phyloP scores from a whole-genome alignment of 2,329 filamentous ascomycete genomes.

The Aspergillus cejpii region DNA sequence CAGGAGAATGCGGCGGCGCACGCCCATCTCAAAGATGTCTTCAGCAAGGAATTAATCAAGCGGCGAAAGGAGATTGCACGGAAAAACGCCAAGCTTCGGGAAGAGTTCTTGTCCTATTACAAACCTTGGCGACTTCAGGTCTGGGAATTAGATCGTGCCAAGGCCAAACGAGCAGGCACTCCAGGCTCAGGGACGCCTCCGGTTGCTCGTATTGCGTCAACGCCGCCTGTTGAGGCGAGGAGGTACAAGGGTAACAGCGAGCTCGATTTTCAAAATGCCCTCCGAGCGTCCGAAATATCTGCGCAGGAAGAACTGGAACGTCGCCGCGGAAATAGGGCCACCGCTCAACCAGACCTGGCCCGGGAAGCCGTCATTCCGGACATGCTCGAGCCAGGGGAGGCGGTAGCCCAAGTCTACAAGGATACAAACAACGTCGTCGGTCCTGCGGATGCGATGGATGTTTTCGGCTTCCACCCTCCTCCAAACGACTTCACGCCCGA shows the following conservation, averaged over 20 bases:
- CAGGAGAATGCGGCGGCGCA: conserved; percentile 38
- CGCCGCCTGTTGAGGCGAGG: conserved; percentile 34
- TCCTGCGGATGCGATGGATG: conserved; percentile 33
- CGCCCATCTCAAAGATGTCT: conserved; percentile 34
- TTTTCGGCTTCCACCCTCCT: conserved; percentile 42
- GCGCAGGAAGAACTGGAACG: conserved; percentile 44
- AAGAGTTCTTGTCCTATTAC: conserved; percentile 39
- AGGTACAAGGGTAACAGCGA: conserved; percentile 46
- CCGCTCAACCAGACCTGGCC: conserved; percentile 39
- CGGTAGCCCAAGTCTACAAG: conserved; percentile 38
- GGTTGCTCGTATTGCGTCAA: conserved; percentile 27
- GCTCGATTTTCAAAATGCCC: conserved; percentile 44
- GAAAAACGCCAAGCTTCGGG: conserved; percentile 37
- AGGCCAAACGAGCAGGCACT: conserved; percentile 33
- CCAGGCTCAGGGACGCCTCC: conserved; percentile 34
- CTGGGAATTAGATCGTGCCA: conserved; percentile 39
- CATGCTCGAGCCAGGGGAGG: conserved; percentile 41
- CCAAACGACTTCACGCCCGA: conserved; percentile 44
- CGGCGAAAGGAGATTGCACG: conserved; percentile 34
- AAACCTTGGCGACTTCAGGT: conserved; percentile 42
- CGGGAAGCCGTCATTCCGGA: conserved; percentile 45
- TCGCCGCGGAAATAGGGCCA: conserved; percentile 39
- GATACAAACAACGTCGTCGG: conserved; percentile 44
- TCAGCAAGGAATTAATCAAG: conserved; percentile 36
- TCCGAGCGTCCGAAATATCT: conserved; percentile 44